These are phyloP conservation scores for Candida ipomoeae DNA, from an alignment of 805 yeast genomes.

Conservation along the genomic window DNA sequence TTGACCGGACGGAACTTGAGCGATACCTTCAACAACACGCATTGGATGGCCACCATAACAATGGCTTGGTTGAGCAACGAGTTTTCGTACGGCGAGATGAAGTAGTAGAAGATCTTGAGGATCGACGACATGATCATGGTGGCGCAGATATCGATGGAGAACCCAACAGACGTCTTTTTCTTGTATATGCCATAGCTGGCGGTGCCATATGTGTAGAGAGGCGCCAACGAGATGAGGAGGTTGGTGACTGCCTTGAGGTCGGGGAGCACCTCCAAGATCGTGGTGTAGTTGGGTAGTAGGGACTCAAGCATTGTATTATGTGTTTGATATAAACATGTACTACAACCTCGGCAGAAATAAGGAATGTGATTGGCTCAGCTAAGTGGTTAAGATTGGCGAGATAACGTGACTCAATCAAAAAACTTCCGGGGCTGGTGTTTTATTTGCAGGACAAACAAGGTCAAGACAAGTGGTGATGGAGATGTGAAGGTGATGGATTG, in stretches of 20 bases:
- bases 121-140: constrained; percentile 81
- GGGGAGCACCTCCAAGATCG: constrained; percentile 25
- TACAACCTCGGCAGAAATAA: too few relatives aligned
- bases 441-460: not conserved
- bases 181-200: constrained; percentile 67
- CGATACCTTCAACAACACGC: constrained; percentile 58
- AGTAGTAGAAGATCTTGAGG: constrained; percentile 69
- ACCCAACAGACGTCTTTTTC: constrained; percentile 67
- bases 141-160: constrained; percentile 88
- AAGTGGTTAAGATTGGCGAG: too few relatives aligned
- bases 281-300: constrained; percentile 19
- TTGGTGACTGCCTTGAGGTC: constrained; percentile 54
- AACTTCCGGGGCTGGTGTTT: too few relatives aligned
- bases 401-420: too few relatives aligned
- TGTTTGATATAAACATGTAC: too few relatives aligned
- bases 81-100: constrained; percentile 77
- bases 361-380: too few relatives aligned
- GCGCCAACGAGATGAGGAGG: constrained; percentile 71
- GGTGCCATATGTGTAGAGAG: constrained; percentile 81
- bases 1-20: constrained; percentile 49
- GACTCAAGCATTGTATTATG: constrained; percentile 10
- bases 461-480: not conserved
- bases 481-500: not conserved
- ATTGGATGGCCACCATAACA: constrained; percentile 81
- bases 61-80: constrained; percentile 73